Percentiles rank a stretch among this genome's conserved stretches.
These are phyloP conservation scores for Epichloe festucae DNA, from an alignment of 2,329 filamentous ascomycete species.

Conservation along the genomic window DNA sequence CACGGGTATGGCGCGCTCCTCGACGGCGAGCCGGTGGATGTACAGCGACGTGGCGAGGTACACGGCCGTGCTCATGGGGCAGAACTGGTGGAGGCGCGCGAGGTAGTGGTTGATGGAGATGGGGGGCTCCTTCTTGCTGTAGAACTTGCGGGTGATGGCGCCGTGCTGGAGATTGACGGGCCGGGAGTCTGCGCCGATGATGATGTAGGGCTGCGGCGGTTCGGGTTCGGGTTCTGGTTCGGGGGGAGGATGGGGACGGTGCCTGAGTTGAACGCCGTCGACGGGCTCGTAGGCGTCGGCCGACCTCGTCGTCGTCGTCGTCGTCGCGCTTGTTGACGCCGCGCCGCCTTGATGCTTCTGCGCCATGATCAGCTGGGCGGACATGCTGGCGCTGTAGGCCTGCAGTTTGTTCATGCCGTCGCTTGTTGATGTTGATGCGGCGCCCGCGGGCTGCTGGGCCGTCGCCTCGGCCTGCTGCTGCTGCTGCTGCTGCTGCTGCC, in stretches of 20 bases:
- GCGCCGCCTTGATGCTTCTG: constrained; percentile 1
- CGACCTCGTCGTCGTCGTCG: neutral
- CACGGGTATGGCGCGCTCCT: constrained; percentile 66
- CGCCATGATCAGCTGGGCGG: constrained; percentile 14
- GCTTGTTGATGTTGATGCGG: neutral
- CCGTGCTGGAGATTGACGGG: constrained; percentile 67
- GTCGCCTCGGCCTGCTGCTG: constrained; percentile 13
- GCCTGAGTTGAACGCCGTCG: constrained; percentile 42
- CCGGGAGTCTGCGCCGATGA: constrained; percentile 57
- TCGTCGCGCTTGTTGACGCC: neutral
- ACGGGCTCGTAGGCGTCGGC: constrained; percentile 23
- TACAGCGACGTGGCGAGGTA: constrained; percentile 84
- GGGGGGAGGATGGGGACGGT: constrained; percentile 9
- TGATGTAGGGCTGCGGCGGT: constrained; percentile 37
- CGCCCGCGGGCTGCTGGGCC: constrained; percentile 1
- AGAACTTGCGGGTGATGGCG: constrained; percentile 84
- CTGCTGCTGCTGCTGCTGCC: constrained; percentile 17
- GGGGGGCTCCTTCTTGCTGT: constrained; percentile 73
- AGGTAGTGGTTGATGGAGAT: constrained; percentile 79
- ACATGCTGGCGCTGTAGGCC: constrained; percentile 16
- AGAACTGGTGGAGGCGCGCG: constrained; percentile 74
- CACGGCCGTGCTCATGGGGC: constrained; percentile 85
- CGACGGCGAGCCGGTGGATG: constrained; percentile 68
- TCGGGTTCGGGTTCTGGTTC: constrained; percentile 7
- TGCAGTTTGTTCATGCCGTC: constrained; percentile 10